phyloP scores from a whole-genome alignment of 352 stramenopile genomes.

The Phytophthora megakarya region DNA sequence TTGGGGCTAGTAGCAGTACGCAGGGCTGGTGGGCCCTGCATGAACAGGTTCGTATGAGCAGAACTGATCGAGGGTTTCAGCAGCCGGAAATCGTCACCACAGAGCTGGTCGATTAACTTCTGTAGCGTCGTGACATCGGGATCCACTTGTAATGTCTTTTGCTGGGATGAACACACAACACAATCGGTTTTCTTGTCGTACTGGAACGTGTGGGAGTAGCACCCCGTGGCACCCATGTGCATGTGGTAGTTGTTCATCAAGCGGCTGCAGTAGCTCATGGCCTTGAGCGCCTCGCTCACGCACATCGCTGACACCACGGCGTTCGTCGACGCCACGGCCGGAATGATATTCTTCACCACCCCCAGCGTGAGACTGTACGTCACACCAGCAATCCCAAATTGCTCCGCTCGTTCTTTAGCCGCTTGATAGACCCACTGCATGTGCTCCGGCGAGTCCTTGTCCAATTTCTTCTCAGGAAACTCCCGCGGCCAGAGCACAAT shows the following conservation, averaged over 20 bases:
- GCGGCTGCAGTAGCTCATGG: slow-evolving; percentile 95
- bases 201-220: slow-evolving; percentile 97
- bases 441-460: slow-evolving; percentile 96
- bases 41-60: slow-evolving; percentile 68
- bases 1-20: slow-evolving; percentile 92
- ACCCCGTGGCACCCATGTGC: slow-evolving; percentile 95
- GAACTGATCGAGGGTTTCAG: slow-evolving; percentile 79
- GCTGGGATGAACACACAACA: slow-evolving; percentile 84
- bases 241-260: slow-evolving; percentile 99
- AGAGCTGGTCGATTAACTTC: slow-evolving; percentile 70
- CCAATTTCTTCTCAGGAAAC: slow-evolving; percentile 95
- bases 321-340: slow-evolving; percentile 97
- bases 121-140: slow-evolving; percentile 57
- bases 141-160: slow-evolving; percentile 62
- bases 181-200: slow-evolving; percentile 94
- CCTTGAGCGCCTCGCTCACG: slow-evolving; percentile 97
- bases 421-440: slow-evolving; percentile 98
- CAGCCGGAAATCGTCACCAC: slow-evolving; percentile 61
- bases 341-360: slow-evolving; percentile 99
- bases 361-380: slow-evolving; percentile 97
- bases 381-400: slow-evolving; percentile 95
- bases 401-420: slow-evolving; percentile 88
- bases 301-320: slow-evolving; percentile 96
- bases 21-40: slow-evolving; percentile 80
- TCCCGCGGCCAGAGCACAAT: slow-evolving; percentile 95